Evolutionary conservation across 257 asterid species (phyloP).

Genomic region (Osmanthus fragrans): DNA sequence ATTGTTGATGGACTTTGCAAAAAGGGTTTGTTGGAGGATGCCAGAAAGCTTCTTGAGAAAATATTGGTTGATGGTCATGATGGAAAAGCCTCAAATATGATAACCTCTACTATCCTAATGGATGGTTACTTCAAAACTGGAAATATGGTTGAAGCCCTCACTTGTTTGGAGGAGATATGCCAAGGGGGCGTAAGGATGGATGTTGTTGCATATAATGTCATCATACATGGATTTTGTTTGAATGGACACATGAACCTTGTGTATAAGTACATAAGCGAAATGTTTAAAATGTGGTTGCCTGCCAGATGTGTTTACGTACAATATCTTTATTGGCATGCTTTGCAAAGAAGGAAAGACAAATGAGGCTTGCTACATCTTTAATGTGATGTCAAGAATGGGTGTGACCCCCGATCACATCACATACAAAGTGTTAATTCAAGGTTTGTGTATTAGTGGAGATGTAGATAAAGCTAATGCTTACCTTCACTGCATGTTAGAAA

Average conservation of each 20-base stretch:
- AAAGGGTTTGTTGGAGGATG: constrained; percentile 58
- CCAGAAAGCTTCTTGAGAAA: constrained; percentile 53
- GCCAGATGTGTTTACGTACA: constrained; percentile 70
- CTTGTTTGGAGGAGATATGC: constrained; percentile 50
- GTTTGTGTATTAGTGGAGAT: constrained; percentile 59
- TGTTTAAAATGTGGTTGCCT: constrained; percentile 71
- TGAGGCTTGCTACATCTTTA: constrained; percentile 71
- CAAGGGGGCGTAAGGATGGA: constrained; percentile 46
- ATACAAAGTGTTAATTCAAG: constrained; percentile 69
- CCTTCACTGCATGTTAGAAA: constrained; percentile 57
- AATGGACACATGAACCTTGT: constrained; percentile 44
- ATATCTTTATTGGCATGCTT: constrained; percentile 63
- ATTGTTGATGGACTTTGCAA: constrained; percentile 74
- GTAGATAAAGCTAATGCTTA: constrained; percentile 48
- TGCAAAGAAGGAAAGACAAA: constrained; percentile 59
- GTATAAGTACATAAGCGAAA: constrained; percentile 45
- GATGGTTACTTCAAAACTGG: constrained; percentile 74
- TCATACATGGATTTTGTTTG: constrained; percentile 62
- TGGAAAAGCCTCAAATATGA: constrained; percentile 40
- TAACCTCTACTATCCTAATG: constrained; percentile 75
- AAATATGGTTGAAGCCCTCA: constrained; percentile 50
- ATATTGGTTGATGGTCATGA: constrained; percentile 48
- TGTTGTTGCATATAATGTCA: constrained; percentile 74
- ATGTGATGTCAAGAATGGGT: constrained; percentile 73
- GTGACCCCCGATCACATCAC: constrained; percentile 67